Evolutionary conservation across 148 eudicot species (phyloP), one percentile per base, ranked within the genome.

Genomic region (Nepenthes mirabilis): DNA sequence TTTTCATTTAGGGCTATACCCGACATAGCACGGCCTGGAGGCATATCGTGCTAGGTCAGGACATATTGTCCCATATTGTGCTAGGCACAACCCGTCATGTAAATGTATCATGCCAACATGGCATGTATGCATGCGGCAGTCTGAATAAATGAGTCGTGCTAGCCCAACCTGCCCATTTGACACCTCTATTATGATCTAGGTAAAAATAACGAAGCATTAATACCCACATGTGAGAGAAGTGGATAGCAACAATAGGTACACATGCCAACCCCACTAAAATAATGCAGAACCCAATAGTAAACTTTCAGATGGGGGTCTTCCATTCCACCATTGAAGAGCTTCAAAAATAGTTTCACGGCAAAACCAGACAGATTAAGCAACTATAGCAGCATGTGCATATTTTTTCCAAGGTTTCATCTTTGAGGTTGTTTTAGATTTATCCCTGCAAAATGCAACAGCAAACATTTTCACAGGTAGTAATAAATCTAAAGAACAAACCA

Each of bases 401-500:
- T 88, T 96, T 74, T 93, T 95, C 91, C 88, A 86, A 48, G 85
- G 87, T 72, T 85, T 88, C 98, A 93, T 93, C 82, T 88, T 93
- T 68, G 98, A 74, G 66, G 83, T 81, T 57, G 88, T 70, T 85
- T 78, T 82, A 58, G 84, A 73, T 74, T 79, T 83, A 53, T 93
- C 96, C 77, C 98, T 93, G 83, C 68, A 71, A 72, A 58, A 50
- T 63, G 35, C 68, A 62, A 14, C 57, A 66, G 47, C 54, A 43
- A 40, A 40, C 45, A 40, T 6, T 45, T 14, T 47, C 55, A 51
- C 12, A 50, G 14, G 23, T 57, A 52, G 14, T 60, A 68, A 35
- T 36, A 55, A 60, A 43, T 43, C 35, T 33, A 37, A 37, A 65
- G 48, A 33, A 40, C 45, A 55, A 5, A 45, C 23, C 23, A 23